These are phyloP conservation scores for Euphrasia arctica DNA, from an alignment of 305 asterid species.

Conservation along the genomic window DNA sequence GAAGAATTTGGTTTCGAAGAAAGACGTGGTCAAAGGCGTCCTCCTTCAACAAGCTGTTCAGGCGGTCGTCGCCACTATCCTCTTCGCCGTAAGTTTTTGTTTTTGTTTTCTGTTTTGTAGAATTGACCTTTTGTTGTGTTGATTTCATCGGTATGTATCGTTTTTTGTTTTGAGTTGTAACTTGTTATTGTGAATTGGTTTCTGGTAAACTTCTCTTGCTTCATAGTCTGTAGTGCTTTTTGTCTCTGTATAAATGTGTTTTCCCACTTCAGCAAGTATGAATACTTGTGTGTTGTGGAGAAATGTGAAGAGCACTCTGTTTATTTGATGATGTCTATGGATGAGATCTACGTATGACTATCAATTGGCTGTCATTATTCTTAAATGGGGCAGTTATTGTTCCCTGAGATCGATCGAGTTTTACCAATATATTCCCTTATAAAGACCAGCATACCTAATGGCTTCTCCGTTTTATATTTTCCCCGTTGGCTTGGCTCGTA, in stretches of 20 bases:
- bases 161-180: not conserved
- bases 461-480: not conserved
- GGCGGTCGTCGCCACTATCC: constrained; percentile 71
- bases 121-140: not conserved
- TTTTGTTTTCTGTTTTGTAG: not conserved
- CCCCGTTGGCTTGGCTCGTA: not conserved
- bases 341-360: not conserved
- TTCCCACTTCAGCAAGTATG: not conserved
- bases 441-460: not conserved
- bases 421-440: not conserved
- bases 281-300: too few species aligned
- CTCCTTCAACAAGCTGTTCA: constrained; percentile 89
- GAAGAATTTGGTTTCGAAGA: constrained; percentile 79
- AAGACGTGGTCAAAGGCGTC: constrained; percentile 79
- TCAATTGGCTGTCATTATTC: not conserved
- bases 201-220: too few species aligned
- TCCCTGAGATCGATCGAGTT: not conserved
- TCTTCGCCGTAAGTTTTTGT: constrained; percentile 56
- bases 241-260: too few species aligned
- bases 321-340: not conserved
- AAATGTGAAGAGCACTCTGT: not conserved
- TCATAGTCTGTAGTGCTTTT: too few species aligned
- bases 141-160: not conserved
- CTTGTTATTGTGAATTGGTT: not conserved
- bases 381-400: not conserved